These are phyloP conservation scores for Seiridium unicorne DNA, from an alignment of 2,329 filamentous ascomycete species.

Conservation along the genomic window DNA sequence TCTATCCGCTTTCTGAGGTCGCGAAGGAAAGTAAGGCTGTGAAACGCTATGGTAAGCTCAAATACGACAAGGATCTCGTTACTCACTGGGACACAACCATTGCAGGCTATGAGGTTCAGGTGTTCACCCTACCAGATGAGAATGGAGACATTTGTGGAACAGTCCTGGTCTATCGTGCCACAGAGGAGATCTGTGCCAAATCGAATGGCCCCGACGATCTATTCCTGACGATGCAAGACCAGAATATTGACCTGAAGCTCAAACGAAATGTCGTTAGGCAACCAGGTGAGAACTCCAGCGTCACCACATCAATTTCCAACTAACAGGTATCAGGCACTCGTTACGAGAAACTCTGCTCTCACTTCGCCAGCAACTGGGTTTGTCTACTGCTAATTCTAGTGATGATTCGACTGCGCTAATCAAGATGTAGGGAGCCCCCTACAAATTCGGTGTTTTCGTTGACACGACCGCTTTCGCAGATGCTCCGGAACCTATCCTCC, in stretches of 20 bases:
- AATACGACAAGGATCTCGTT: background rate
- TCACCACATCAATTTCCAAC: background rate
- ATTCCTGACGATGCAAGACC: slow-evolving; percentile 47
- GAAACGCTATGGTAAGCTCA: background rate
- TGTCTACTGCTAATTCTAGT: slow-evolving; percentile 15
- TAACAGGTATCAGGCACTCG: slow-evolving; percentile 28
- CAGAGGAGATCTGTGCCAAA: slow-evolving; percentile 47
- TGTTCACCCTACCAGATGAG: slow-evolving; percentile 46
- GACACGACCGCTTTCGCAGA: slow-evolving; percentile 46
- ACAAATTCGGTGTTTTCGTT: slow-evolving; percentile 63
- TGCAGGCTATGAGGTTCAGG: slow-evolving; percentile 24
- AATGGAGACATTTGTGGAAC: slow-evolving; percentile 42
- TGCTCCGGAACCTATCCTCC: slow-evolving; percentile 46
- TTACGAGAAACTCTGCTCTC: slow-evolving; percentile 45
- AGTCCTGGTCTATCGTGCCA: slow-evolving; percentile 57
- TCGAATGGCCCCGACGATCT: slow-evolving; percentile 59
- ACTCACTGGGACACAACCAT: slow-evolving; percentile 9
- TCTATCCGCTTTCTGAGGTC: slow-evolving; percentile 19
- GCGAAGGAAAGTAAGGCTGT: slow-evolving; percentile 8
- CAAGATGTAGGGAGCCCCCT: slow-evolving; percentile 53
- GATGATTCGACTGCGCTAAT: slow-evolving; percentile 20
- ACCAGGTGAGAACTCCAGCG: slow-evolving; percentile 21
- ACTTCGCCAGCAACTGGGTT: slow-evolving; percentile 54
- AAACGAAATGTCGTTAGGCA: slow-evolving; percentile 36
- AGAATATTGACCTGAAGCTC: slow-evolving; percentile 40